Conservation (phyloP, 192 early-diverging fungal species). For the Coemansia javaensis region DNA sequence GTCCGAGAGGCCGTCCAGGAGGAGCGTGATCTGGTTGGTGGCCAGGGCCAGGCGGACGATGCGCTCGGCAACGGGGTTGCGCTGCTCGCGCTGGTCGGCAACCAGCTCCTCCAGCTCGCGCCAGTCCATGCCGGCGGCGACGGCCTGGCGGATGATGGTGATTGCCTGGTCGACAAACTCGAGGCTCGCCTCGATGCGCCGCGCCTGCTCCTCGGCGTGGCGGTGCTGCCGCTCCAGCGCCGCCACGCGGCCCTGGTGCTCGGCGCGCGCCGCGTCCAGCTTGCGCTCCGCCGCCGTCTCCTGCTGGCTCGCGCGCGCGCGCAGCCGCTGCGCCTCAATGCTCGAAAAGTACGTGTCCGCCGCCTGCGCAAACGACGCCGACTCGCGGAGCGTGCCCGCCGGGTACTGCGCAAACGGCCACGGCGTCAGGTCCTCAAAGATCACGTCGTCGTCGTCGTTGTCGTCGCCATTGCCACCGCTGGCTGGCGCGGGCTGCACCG, state of each 20-base stretch:
- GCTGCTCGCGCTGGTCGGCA: slow-evolving; percentile 68
- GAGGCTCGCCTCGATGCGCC: slow-evolving; percentile 79
- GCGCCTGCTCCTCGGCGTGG: slow-evolving; percentile 68
- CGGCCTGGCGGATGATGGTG: slow-evolving; percentile 77
- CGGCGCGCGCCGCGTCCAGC: slow-evolving; percentile 72
- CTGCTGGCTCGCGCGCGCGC: slow-evolving; percentile 62
- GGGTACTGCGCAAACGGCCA: slow-evolving; percentile 64
- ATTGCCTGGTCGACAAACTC: slow-evolving; percentile 85
- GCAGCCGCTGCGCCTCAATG: slow-evolving; percentile 79
- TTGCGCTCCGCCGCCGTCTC: slow-evolving; percentile 77
- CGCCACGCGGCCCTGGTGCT: slow-evolving; percentile 72
- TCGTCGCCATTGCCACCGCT: background rate
- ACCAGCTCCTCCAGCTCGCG: slow-evolving; percentile 85
- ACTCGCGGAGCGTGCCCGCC: slow-evolving; percentile 54
- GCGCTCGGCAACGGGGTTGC: slow-evolving; percentile 75
- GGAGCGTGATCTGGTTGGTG: slow-evolving; percentile 71
- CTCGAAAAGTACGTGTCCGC: slow-evolving; percentile 93
- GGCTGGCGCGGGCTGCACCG: slow-evolving; percentile 6
- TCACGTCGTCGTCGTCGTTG: slow-evolving; percentile 4
- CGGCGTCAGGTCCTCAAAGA: slow-evolving; percentile 67
- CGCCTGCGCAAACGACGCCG: slow-evolving; percentile 69
- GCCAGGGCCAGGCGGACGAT: slow-evolving; percentile 74
- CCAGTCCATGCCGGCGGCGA: slow-evolving; percentile 96
- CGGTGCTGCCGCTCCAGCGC: slow-evolving; percentile 71
- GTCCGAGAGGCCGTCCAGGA: slow-evolving; percentile 51